phyloP scores from a whole-genome alignment of 1,284 basidiomycete species.

The Chalciporus piperatoides region DNA sequence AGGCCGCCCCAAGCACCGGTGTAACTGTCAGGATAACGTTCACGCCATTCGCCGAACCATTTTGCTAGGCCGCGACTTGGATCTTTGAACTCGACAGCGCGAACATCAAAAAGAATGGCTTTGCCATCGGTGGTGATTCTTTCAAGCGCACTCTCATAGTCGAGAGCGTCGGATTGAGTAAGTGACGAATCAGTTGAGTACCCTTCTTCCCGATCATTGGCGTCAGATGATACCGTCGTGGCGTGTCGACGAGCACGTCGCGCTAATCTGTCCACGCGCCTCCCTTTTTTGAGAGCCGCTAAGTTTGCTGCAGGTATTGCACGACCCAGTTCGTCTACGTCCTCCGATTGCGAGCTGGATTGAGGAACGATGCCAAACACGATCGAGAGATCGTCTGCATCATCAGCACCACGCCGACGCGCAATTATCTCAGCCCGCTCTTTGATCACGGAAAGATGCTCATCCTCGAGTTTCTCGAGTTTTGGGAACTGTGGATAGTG shows the following conservation, averaged over 20 bases:
- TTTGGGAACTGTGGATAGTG: constrained; percentile 64
- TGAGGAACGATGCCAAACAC: constrained; percentile 61
- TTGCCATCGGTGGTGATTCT: constrained; percentile 52
- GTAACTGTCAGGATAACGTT: constrained; percentile 78
- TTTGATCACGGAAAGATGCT: constrained; percentile 68
- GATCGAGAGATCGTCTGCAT: constrained; percentile 76
- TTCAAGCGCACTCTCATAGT: constrained; percentile 65
- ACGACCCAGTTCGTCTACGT: constrained; percentile 66
- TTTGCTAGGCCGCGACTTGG: constrained; percentile 68
- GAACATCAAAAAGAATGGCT: constrained; percentile 78
- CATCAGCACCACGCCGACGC: constrained; percentile 66
- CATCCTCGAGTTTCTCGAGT: constrained; percentile 83
- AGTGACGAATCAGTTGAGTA: constrained; percentile 84
- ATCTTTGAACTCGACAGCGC: constrained; percentile 80
- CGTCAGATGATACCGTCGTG: constrained; percentile 12
- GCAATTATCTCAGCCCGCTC: constrained; percentile 72
- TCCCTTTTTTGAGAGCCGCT: constrained; percentile 44
- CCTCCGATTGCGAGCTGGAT: constrained; percentile 37
- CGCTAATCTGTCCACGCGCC: constrained; percentile 50
- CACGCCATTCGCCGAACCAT: constrained; percentile 81
- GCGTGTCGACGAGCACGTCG: constrained; percentile 46
- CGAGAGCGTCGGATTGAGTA: constrained; percentile 57
- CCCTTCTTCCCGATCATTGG: constrained; percentile 65
- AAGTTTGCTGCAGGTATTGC: constrained; percentile 47
- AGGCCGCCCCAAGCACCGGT: constrained; percentile 86